Evolutionary conservation across 352 stramenopile species (phyloP), one percentile per base, ranked within the genome.

Genomic region (Phytopythium delawarense): DNA sequence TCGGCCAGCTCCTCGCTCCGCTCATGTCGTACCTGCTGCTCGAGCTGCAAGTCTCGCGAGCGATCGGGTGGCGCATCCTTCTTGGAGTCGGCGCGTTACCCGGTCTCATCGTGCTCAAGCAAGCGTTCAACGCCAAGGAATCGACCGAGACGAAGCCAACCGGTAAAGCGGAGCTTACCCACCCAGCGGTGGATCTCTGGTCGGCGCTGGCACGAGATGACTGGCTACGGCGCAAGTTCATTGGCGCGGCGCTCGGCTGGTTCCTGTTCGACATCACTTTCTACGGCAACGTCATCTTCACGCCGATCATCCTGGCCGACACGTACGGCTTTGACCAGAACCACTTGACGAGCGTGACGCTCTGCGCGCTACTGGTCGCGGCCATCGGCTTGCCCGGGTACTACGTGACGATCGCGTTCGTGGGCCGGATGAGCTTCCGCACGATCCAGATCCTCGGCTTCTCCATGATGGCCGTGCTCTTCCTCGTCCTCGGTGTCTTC

Each of bases 251-350:
- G n/a, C 63, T 86, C 15, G 87, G 80, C n/a, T 98, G 91, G 91
- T 97, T 97, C 64, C 71, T 98, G 13, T 97, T 97, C 63, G 91
- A 98, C 73, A 78, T 98, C 35, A 84, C 84, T 9, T 97, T 96
- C 52, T 97, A 97, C 65, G 89, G 82, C 37, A 96, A 97, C 64
- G 72, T 92, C 45, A 81, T 97, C 61, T 97, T 97, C 67, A 92
- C 84, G 44, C 83, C 87, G 2, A 85, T 89, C 46, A 89, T 96
- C 59, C 54, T 96, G 11, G 67, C 89, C 58, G 82, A 89, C 62
- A 83, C 81, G 9, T 89, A 83, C 49, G 79, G 70, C 5, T 81
- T 79, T 59, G 74, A 83, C 49, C 81, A 78, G 32, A 76, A 75
- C 48, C 78, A 87, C 59, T 67, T 89, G 42, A 67, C 67, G 2